Conservation (phyloP, 495 filamentous ascomycete genomes). For the Xylaria venustula region DNA sequence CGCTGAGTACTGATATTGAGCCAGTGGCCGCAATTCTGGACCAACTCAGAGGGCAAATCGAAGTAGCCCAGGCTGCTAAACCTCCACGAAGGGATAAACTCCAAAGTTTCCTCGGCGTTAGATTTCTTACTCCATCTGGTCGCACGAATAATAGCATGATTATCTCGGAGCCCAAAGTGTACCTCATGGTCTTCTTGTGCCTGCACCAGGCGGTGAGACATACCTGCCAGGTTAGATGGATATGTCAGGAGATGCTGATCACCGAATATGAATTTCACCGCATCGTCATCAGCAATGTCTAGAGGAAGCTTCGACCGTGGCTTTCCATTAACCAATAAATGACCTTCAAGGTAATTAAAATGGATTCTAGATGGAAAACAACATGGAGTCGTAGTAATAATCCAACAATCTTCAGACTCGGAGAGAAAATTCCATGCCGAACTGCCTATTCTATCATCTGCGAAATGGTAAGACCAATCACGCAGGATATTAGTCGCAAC, state of each 20-base stretch:
- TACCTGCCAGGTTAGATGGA: slow-evolving; percentile 44
- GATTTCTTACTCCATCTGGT: not conserved
- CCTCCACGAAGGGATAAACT: slow-evolving; percentile 32
- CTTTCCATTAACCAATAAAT: slow-evolving; percentile 48
- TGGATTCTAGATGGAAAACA: slow-evolving; percentile 28
- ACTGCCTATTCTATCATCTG: not conserved
- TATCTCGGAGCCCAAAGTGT: slow-evolving; percentile 48
- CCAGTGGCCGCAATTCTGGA: slow-evolving; percentile 59
- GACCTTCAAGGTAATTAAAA: slow-evolving; percentile 48
- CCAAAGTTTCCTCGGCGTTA: slow-evolving; percentile 16
- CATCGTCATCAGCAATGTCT: slow-evolving; percentile 33
- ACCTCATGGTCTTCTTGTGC: slow-evolving; percentile 35
- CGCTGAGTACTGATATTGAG: slow-evolving; percentile 42
- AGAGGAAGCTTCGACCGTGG: slow-evolving; percentile 42
- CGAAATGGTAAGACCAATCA: not conserved
- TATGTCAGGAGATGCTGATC: slow-evolving; percentile 45
- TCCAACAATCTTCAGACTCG: slow-evolving; percentile 33
- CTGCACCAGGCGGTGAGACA: slow-evolving; percentile 42
- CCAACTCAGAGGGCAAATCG: slow-evolving; percentile 52
- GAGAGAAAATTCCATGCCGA: slow-evolving; percentile 24
- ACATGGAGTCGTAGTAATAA: slow-evolving; percentile 18
- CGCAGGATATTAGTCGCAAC: slow-evolving; percentile 30
- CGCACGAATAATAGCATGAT: slow-evolving; percentile 39
- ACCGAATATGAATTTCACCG: slow-evolving; percentile 49
- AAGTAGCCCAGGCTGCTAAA: slow-evolving; percentile 26